phyloP scores from a whole-genome alignment of 2,329 filamentous ascomycete genomes.

The Ophiostoma quercus region DNA sequence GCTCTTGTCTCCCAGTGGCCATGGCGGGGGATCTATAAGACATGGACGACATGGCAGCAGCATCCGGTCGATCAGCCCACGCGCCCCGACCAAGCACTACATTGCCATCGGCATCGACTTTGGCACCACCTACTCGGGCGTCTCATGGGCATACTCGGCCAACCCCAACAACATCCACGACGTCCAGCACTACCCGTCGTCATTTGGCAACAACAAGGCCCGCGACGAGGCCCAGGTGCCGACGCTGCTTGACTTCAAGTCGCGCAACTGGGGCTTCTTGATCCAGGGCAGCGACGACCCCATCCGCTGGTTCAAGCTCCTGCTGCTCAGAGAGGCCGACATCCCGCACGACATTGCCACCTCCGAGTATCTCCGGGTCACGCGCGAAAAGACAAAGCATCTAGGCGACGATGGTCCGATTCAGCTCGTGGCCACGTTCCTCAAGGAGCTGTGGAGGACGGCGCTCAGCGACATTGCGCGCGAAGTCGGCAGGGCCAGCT shows the following conservation, averaged over 20 bases:
- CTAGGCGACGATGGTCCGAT: conserved; percentile 26
- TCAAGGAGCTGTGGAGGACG: conserved; percentile 36
- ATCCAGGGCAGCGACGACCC: conserved; percentile 17
- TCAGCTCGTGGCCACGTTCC: conserved; percentile 34
- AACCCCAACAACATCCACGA: conserved; percentile 17
- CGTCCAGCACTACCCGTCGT: background rate
- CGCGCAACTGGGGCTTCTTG: conserved; percentile 19
- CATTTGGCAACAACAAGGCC: conserved; percentile 14
- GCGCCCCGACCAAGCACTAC: background rate
- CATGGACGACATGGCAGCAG: background rate
- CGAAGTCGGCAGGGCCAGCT: conserved; percentile 19
- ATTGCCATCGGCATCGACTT: conserved; percentile 27
- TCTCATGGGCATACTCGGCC: conserved; percentile 24
- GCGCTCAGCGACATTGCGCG: conserved; percentile 28
- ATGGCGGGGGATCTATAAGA: too few species aligned
- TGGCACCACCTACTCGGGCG: conserved; percentile 26
- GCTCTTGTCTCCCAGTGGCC: background rate
- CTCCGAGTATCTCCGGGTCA: conserved; percentile 20
- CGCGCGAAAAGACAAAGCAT: conserved; percentile 10
- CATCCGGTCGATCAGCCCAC: background rate
- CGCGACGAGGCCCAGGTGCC: conserved; percentile 24
- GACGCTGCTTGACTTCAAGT: conserved; percentile 20
- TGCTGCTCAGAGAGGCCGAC: conserved; percentile 24
- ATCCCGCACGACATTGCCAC: conserved; percentile 22
- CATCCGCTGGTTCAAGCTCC: conserved; percentile 26